Base-by-base conservation (phyloP, 768 basidiomycete species). In the Kwoniella mangroviensis region DNA sequence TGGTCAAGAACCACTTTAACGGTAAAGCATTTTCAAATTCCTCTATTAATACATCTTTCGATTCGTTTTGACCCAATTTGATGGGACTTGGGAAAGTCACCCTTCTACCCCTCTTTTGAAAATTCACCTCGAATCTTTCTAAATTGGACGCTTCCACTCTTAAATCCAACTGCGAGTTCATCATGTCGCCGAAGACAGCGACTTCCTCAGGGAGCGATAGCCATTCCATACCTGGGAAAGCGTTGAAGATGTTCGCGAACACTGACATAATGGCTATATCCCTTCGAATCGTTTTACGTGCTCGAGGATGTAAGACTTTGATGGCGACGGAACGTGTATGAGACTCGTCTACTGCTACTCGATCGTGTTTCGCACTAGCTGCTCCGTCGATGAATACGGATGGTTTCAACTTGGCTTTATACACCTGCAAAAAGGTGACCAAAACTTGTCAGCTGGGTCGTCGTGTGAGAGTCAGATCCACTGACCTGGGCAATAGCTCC, bases 251-350 rank as follows among this genome's bases (percentile, higher is more conserved):
- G 51, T 87, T 86, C 28, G 96, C 93, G 80, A 98, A 98, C 85
- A 96, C 91, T 53, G 88, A 85, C 94, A 99, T 98, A 84, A 98
- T 98, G 58, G 90, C 87, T 60, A 99, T 88, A 84, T 99, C 97
- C 55, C 97, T 89, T 45, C 86, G 85, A 68, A 99, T 98, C 59
- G 87, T 90, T 78, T 93, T 90, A 26, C 85, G 84, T 21, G 94
- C 94, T 60, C 88, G 85, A 0, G 97, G 97, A 81, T 99, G 97
- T 24, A 98, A 88, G 22, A 99, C 88, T 84, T 99, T 99, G 84
- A 99, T 91, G 15, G 97, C 97, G 41, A 98, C 95, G 1, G 91
- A 88, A 21, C 93, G 89, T 0, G 91, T 72, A 10, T 51, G 34
- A 22, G 67, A 63, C 34, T 53, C 26, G 15, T 52, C 71, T 56